Conservation (phyloP, 78 protist genomes). For the Isochrysis galbana region DNA sequence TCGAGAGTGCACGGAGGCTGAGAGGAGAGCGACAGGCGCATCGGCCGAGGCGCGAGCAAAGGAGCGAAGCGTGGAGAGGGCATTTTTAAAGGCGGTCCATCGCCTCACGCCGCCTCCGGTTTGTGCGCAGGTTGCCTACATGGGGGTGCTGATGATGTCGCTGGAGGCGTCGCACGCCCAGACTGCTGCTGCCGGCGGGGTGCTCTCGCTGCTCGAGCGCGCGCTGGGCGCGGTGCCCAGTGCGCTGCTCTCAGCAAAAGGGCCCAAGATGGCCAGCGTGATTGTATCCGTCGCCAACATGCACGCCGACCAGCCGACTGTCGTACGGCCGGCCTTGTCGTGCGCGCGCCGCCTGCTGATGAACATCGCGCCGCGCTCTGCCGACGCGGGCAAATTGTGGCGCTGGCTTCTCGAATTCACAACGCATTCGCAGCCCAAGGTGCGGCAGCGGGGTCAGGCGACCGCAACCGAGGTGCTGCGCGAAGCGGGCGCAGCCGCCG, state of each 20-base stretch:
- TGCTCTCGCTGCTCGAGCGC: slow-evolving; percentile 8
- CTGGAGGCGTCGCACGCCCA: neutral
- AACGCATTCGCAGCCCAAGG: neutral
- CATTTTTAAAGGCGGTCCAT: too few species aligned
- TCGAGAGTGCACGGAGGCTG: too few species aligned
- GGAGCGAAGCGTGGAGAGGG: too few species aligned
- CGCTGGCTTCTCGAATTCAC: neutral
- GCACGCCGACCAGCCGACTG: neutral
- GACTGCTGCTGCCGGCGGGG: neutral
- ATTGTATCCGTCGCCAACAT: neutral
- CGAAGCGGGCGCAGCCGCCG: neutral
- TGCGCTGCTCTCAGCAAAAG: neutral
- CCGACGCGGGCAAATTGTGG: neutral
- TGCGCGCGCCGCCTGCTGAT: neutral
- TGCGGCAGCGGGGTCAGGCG: neutral
- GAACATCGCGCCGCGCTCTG: too few species aligned
- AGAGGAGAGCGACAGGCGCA: too few species aligned
- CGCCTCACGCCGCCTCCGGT: neutral
- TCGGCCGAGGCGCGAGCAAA: too few species aligned
- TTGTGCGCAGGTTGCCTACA: neutral
- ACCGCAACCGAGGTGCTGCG: neutral
- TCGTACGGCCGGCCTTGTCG: neutral
- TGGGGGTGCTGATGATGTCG: neutral
- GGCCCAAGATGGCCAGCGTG: neutral
- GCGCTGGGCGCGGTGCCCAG: neutral